These are phyloP conservation scores for Amanita phalloides DNA, from an alignment of 768 basidiomycete genomes.

Conservation along the genomic window DNA sequence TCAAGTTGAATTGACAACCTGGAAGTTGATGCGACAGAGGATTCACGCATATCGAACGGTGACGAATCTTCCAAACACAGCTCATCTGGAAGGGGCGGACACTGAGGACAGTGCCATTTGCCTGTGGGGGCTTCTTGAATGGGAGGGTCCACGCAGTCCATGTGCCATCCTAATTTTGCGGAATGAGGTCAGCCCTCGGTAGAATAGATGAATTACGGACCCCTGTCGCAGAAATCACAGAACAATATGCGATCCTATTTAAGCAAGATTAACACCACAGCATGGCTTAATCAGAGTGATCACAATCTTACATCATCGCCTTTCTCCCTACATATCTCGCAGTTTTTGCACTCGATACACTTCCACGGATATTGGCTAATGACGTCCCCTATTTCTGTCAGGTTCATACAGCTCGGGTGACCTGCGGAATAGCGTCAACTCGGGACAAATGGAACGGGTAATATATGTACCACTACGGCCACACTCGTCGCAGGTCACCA, in stretches of 20 bases:
- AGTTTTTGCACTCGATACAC: constrained; percentile 88
- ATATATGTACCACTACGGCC: constrained; percentile 58
- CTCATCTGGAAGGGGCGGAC: constrained; percentile 26
- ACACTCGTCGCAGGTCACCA: constrained; percentile 77
- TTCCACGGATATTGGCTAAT: constrained; percentile 73
- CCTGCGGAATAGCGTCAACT: constrained; percentile 29
- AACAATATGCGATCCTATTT: constrained; percentile 70
- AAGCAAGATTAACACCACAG: constrained; percentile 7
- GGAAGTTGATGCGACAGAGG: constrained; percentile 35
- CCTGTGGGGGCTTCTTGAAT: constrained; percentile 64
- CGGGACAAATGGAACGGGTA: constrained; percentile 3
- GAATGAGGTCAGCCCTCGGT: constrained; percentile 3
- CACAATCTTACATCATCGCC: constrained; percentile 72
- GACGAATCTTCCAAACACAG: constrained; percentile 3
- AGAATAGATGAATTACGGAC: constrained; percentile 22
- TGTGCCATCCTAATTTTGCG: constrained; percentile 60
- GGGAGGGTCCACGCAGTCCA: constrained; percentile 68
- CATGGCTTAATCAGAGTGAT: constrained; percentile 3
- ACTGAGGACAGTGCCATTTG: constrained; percentile 66
- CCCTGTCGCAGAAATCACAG: constrained; percentile 93
- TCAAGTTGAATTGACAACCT: constrained; percentile 10
- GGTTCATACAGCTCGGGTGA: constrained; percentile 80
- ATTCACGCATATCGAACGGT: constrained; percentile 15
- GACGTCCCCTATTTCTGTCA: constrained; percentile 43
- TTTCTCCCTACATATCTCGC: constrained; percentile 77